phyloP scores from a whole-genome alignment of 805 yeast species.

The Metschnikowia lachancei region DNA sequence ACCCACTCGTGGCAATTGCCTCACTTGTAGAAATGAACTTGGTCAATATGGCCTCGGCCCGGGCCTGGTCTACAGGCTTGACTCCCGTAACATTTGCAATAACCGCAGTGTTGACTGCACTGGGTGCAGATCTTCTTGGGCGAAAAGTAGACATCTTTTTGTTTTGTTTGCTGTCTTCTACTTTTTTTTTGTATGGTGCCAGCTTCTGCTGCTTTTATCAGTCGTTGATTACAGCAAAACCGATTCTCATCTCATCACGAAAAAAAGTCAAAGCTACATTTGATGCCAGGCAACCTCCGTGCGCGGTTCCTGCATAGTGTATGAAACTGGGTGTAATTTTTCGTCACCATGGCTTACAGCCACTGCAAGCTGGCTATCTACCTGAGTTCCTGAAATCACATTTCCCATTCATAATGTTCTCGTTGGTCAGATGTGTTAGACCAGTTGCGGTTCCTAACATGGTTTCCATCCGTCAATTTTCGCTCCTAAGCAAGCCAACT shows the following conservation, averaged over 20 bases:
- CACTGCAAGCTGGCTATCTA: neutral
- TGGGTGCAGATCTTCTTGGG: slow-evolving; percentile 41
- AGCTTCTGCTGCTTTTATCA: neutral
- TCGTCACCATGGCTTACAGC: neutral
- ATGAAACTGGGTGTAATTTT: neutral
- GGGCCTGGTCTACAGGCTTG: slow-evolving; percentile 33
- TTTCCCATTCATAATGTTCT: slow-evolving; percentile 1
- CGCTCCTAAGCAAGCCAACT: slow-evolving; percentile 14
- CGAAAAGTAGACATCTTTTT: slow-evolving; percentile 25
- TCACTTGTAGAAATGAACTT: slow-evolving; percentile 43
- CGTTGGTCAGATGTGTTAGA: slow-evolving; percentile 3
- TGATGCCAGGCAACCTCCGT: neutral
- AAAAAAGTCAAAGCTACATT: neutral
- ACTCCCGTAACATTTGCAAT: slow-evolving; percentile 32
- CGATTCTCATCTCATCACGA: slow-evolving; percentile 1
- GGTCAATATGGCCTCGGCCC: slow-evolving; percentile 47
- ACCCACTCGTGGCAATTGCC: slow-evolving; percentile 28
- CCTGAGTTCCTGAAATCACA: neutral
- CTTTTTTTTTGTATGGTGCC: neutral
- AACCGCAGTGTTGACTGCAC: slow-evolving; percentile 50
- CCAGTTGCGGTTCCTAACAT: neutral
- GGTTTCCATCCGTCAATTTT: slow-evolving; percentile 12
- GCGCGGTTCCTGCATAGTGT: too few species aligned
- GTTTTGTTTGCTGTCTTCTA: neutral
- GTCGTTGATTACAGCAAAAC: neutral